phyloP scores from a whole-genome alignment of 345 rosid genomes.

The Luvunga scandens region DNA sequence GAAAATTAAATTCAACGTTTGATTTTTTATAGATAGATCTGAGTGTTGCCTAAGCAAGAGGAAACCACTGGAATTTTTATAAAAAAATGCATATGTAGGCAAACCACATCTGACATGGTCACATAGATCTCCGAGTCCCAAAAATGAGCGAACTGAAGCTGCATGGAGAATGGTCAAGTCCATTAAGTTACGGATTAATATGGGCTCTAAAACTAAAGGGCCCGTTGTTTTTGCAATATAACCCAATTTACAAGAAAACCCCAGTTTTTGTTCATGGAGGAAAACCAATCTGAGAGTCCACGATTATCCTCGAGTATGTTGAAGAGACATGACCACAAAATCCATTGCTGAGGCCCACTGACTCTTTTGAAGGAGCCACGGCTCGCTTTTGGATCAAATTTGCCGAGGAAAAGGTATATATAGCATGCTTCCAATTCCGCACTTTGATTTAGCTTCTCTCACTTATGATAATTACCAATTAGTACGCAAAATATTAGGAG shows the following conservation, averaged over 20 bases:
- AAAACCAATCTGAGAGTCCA: constrained; percentile 15
- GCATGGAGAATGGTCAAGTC: neutral
- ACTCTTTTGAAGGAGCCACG: too few relatives aligned
- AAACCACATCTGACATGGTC: too few relatives aligned
- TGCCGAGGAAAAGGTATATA: neutral
- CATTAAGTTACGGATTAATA: neutral
- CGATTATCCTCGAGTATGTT: constrained; percentile 13
- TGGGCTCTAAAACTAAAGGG: constrained; percentile 5
- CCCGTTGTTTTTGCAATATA: neutral
- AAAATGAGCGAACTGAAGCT: neutral
- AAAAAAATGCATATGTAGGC: too few relatives aligned
- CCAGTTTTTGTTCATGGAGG: neutral
- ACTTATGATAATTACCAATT: too few relatives aligned
- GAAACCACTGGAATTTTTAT: too few relatives aligned
- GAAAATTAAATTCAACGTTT: too few relatives aligned
- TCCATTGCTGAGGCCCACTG: too few relatives aligned
- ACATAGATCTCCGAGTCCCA: neutral
- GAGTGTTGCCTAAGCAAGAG: too few relatives aligned
- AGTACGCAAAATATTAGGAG: too few relatives aligned
- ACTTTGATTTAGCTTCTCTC: neutral
- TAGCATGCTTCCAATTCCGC: neutral
- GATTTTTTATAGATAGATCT: too few relatives aligned
- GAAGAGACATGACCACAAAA: neutral
- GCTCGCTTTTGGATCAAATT: constrained; percentile 8
- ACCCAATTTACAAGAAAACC: neutral